Evolutionary conservation across 2,329 filamentous ascomycete species (phyloP).

Genomic region (Penicillium sp.): DNA sequence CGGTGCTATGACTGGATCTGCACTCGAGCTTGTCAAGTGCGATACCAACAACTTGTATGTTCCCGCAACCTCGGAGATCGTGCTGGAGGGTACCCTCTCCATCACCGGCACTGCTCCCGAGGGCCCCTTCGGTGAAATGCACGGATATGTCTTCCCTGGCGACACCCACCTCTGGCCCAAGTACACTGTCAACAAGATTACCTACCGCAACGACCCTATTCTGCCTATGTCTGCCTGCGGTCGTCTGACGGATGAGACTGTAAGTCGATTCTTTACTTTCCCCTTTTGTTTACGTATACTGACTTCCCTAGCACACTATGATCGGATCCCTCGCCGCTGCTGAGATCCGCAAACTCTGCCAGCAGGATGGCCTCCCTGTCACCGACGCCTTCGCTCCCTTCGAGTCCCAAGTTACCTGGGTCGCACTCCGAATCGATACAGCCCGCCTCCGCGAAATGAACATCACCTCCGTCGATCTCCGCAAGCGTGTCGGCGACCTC

Average conservation of each 20-base stretch:
- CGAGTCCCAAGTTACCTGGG: slow-evolving; percentile 53
- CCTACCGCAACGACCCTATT: slow-evolving; percentile 52
- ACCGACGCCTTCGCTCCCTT: slow-evolving; percentile 49
- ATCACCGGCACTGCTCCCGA: slow-evolving; percentile 47
- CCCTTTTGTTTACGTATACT: background rate
- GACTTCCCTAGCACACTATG: slow-evolving; percentile 33
- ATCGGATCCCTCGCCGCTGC: slow-evolving; percentile 49
- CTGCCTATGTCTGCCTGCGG: slow-evolving; percentile 50
- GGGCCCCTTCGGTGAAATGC: slow-evolving; percentile 55
- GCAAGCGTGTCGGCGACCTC: slow-evolving; percentile 45
- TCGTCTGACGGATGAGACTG: slow-evolving; percentile 49
- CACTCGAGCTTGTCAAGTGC: slow-evolving; percentile 54
- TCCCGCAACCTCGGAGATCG: slow-evolving; percentile 54
- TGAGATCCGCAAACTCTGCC: slow-evolving; percentile 43
- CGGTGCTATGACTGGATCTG: slow-evolving; percentile 48
- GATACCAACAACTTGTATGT: slow-evolving; percentile 54
- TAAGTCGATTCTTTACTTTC: slow-evolving; percentile 23
- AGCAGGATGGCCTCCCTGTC: slow-evolving; percentile 45
- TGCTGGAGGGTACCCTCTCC: slow-evolving; percentile 54
- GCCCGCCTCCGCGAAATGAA: slow-evolving; percentile 59
- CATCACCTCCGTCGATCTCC: slow-evolving; percentile 46
- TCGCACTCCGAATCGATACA: slow-evolving; percentile 59
- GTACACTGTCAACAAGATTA: slow-evolving; percentile 51
- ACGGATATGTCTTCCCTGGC: slow-evolving; percentile 49
- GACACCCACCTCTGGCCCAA: slow-evolving; percentile 42